Evolutionary conservation across 495 filamentous ascomycete species (phyloP).

Genomic region (Daldinia vernicosa): DNA sequence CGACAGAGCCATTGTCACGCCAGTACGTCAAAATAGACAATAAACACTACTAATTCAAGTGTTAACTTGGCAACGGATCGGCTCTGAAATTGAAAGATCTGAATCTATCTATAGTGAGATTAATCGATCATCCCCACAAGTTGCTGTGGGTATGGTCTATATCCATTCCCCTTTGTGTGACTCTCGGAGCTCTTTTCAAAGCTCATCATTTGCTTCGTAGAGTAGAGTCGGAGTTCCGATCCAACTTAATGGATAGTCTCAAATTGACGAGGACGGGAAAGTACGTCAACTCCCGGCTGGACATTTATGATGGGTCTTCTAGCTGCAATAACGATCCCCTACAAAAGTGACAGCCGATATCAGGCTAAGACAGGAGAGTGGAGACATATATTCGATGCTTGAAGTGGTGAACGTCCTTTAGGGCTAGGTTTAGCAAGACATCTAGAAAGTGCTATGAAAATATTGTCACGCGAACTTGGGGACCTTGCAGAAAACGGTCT

Average conservation of each 20-base stretch:
- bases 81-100: slow-evolving; percentile 17
- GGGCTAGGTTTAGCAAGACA: slow-evolving; percentile 15
- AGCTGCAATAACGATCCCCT: slow-evolving; percentile 4
- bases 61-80: slow-evolving; percentile 13
- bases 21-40: slow-evolving; percentile 11
- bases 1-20: slow-evolving; percentile 19
- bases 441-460: slow-evolving; percentile 2
- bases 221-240: slow-evolving; percentile 38
- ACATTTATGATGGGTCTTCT: slow-evolving; percentile 14
- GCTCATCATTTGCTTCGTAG: slow-evolving; percentile 21
- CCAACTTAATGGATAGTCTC: slow-evolving; percentile 28
- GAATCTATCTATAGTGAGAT: slow-evolving; percentile 23
- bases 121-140: slow-evolving; percentile 17
- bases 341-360: slow-evolving; percentile 8
- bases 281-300: slow-evolving; percentile 33
- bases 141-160: slow-evolving; percentile 14
- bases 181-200: slow-evolving; percentile 25
- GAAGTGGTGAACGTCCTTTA: slow-evolving; percentile 2
- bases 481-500: slow-evolving; percentile 42
- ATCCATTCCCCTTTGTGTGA: slow-evolving; percentile 18
- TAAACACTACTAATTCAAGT: slow-evolving; percentile 16
- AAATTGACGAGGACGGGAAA: slow-evolving; percentile 42
- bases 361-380: slow-evolving; percentile 20
- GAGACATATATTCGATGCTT: slow-evolving; percentile 1
- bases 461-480: slow-evolving; percentile 31